These are phyloP conservation scores for Ramaria sp. DNA, from an alignment of 768 basidiomycete genomes.

Conservation along the genomic window DNA sequence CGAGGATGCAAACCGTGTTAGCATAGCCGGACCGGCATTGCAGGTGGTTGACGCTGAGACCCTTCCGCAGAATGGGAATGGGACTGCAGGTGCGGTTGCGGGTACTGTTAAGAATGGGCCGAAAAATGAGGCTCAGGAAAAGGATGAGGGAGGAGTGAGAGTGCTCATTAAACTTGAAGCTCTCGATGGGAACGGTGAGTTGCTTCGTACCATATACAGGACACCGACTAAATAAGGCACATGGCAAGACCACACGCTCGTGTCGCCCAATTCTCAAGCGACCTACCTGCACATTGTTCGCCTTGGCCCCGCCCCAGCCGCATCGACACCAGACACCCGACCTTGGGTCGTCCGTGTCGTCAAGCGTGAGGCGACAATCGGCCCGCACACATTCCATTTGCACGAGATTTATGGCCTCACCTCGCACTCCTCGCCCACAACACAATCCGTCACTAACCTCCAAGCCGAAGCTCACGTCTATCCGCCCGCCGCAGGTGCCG, in stretches of 20 bases:
- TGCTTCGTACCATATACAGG: constrained; percentile 11
- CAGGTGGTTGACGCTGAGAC: constrained; percentile 66
- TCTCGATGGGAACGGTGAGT: constrained; percentile 63
- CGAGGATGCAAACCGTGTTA: constrained; percentile 6
- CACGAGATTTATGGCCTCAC: constrained; percentile 93
- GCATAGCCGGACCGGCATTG: constrained; percentile 64
- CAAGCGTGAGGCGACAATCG: constrained; percentile 90
- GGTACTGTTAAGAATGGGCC: neutral
- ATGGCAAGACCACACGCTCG: constrained; percentile 27
- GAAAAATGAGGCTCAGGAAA: constrained; percentile 28
- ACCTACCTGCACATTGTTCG: constrained; percentile 83
- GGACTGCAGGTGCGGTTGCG: constrained; percentile 15
- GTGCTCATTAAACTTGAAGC: constrained; percentile 75
- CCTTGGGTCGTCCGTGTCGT: constrained; percentile 92
- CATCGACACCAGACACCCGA: constrained; percentile 43
- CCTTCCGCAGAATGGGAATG: neutral
- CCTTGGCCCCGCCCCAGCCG: constrained; percentile 34
- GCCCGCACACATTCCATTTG: constrained; percentile 86
- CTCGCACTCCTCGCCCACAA: constrained; percentile 25
- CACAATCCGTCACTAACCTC: constrained; percentile 21
- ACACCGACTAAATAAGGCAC: neutral
- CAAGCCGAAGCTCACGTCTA: constrained; percentile 30
- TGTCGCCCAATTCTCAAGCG: constrained; percentile 71
- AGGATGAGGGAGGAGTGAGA: constrained; percentile 55
- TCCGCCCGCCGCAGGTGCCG: constrained; percentile 37